These are phyloP conservation scores for Imleria badia DNA, from an alignment of 768 basidiomycete genomes.

Conservation along the genomic window DNA sequence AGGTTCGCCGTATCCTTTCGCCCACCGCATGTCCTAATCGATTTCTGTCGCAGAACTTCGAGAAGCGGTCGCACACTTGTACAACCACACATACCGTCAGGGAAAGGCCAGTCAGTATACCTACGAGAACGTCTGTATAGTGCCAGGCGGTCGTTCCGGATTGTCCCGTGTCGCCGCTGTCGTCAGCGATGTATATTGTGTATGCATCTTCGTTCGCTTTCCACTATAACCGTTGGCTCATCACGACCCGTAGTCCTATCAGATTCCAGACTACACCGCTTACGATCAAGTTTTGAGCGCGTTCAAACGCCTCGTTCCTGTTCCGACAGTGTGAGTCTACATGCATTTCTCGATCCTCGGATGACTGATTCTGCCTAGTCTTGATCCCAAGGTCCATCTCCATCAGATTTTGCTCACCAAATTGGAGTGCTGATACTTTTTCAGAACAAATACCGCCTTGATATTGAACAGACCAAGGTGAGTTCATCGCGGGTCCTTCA, in stretches of 20 bases:
- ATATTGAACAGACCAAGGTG: conserved; percentile 79
- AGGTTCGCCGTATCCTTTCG: conserved; percentile 39
- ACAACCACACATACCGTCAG: conserved; percentile 84
- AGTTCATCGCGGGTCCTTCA: not conserved
- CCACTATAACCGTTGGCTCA: not conserved
- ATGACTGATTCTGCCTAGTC: conserved; percentile 27
- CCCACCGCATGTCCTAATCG: not conserved
- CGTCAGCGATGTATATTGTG: conserved; percentile 85
- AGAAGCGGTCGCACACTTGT: conserved; percentile 86
- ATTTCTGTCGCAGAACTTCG: conserved; percentile 56
- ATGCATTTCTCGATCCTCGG: not conserved
- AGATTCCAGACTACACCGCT: conserved; percentile 90
- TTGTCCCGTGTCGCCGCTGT: conserved; percentile 91
- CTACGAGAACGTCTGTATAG: conserved; percentile 91
- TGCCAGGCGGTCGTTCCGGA: conserved; percentile 90
- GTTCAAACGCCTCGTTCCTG: conserved; percentile 87
- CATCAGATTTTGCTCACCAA: not conserved
- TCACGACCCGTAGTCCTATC: conserved; percentile 60
- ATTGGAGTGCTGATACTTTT: conserved; percentile 1
- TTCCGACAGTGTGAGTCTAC: conserved; percentile 77
- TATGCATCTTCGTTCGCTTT: conserved; percentile 28
- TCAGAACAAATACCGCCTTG: conserved; percentile 68
- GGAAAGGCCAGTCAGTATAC: conserved; percentile 85
- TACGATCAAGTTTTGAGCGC: conserved; percentile 83
- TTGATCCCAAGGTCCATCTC: conserved; percentile 44